Evolutionary conservation across 2,329 filamentous ascomycete genomes (phyloP).

Genomic region (Zalaria obscura): DNA sequence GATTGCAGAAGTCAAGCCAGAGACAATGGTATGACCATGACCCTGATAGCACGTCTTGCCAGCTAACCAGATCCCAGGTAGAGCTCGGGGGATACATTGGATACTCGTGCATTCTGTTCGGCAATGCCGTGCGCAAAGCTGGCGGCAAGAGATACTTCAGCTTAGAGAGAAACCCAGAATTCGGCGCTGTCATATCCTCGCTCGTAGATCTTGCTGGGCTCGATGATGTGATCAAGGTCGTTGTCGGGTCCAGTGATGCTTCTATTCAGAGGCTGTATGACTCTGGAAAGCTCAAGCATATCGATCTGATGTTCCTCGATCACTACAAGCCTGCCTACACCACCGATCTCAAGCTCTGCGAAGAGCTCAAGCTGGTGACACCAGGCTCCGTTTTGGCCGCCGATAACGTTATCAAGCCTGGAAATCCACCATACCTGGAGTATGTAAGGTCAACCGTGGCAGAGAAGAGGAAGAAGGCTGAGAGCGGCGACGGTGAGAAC

Average conservation of each 20-base stretch:
- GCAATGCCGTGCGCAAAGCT: constrained; percentile 45
- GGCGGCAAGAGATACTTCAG: constrained; percentile 56
- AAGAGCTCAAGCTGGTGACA: constrained; percentile 51
- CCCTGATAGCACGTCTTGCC: too few relatives aligned
- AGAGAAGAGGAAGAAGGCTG: constrained; percentile 40
- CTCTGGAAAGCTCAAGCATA: constrained; percentile 37
- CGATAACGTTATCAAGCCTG: constrained; percentile 59
- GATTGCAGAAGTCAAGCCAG: constrained; percentile 51
- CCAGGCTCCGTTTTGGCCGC: constrained; percentile 50
- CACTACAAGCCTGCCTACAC: constrained; percentile 68
- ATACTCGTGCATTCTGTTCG: constrained; percentile 69
- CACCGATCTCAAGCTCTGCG: constrained; percentile 61
- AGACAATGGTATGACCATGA: constrained; percentile 39
- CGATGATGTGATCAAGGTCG: constrained; percentile 52
- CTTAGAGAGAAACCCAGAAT: constrained; percentile 60
- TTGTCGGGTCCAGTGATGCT: constrained; percentile 55
- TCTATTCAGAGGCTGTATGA: constrained; percentile 47
- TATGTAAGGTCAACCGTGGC: constrained; percentile 53
- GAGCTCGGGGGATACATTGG: constrained; percentile 73
- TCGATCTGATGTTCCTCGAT: constrained; percentile 67
- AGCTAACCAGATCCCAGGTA: constrained; percentile 27
- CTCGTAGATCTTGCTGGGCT: constrained; percentile 64
- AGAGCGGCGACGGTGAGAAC: constrained; percentile 13
- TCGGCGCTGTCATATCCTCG: constrained; percentile 53
- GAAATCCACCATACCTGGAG: constrained; percentile 55